Evolutionary conservation across 2,329 filamentous ascomycete genomes (phyloP).

Genomic region (Aspergillus floridensis): DNA sequence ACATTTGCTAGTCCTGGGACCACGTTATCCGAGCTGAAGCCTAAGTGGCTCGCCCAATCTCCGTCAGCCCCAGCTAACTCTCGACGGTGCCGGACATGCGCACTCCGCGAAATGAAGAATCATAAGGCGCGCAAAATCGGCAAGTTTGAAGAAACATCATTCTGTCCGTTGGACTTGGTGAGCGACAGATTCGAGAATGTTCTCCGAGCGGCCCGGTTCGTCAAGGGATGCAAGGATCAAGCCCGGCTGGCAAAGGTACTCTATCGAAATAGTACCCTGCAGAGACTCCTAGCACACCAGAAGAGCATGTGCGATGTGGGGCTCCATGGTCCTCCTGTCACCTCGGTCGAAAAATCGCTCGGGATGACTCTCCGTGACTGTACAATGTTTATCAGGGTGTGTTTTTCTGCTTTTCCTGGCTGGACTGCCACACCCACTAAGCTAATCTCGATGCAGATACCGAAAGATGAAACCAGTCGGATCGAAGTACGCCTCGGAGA

Average conservation of each 20-base stretch:
- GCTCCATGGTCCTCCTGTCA: slow-evolving; percentile 34
- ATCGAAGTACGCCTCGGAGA: slow-evolving; percentile 63
- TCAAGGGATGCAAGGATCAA: slow-evolving; percentile 40
- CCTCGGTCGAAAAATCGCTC: slow-evolving; percentile 54
- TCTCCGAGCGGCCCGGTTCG: slow-evolving; percentile 40
- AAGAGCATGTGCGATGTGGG: slow-evolving; percentile 35
- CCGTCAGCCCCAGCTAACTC: slow-evolving; percentile 64
- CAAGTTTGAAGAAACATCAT: slow-evolving; percentile 39
- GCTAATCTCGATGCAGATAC: slow-evolving; percentile 28
- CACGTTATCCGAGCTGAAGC: slow-evolving; percentile 70
- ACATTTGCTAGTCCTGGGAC: slow-evolving; percentile 35
- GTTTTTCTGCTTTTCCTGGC: slow-evolving; percentile 4
- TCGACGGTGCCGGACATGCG: slow-evolving; percentile 72
- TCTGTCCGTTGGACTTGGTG: slow-evolving; percentile 66
- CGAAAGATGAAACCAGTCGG: slow-evolving; percentile 28
- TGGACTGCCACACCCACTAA: too few relatives aligned
- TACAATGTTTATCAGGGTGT: slow-evolving; percentile 67
- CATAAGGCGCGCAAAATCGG: slow-evolving; percentile 31
- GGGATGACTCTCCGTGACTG: slow-evolving; percentile 82
- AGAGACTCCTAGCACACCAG: slow-evolving; percentile 36
- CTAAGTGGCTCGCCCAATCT: slow-evolving; percentile 79
- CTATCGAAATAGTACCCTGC: slow-evolving; percentile 34
- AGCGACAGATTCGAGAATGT: slow-evolving; percentile 47
- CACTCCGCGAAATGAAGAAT: slow-evolving; percentile 54
- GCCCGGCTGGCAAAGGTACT: slow-evolving; percentile 33